phyloP scores from a whole-genome alignment of 805 yeast genomes.

The Kodamaea restingae region DNA sequence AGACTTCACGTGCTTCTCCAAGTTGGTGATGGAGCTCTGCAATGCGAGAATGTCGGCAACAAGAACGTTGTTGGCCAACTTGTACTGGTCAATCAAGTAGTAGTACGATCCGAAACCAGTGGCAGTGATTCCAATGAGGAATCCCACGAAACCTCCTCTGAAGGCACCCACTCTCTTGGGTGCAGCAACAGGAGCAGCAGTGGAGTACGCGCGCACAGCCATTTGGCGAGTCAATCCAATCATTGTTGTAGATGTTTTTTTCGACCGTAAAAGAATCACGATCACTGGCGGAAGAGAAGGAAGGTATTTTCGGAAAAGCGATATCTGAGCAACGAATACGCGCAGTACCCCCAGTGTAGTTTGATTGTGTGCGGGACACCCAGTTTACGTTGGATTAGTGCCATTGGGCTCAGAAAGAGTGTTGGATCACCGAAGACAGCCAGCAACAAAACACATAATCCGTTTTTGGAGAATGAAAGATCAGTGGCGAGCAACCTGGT shows the following conservation, averaged over 20 bases:
- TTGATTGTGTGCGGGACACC: too few relatives aligned
- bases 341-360: too few relatives aligned
- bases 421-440: too few relatives aligned
- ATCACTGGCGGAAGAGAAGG: too few relatives aligned
- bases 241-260: slow-evolving; percentile 10
- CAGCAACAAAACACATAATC: too few relatives aligned
- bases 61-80: slow-evolving; percentile 65
- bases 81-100: slow-evolving; percentile 74
- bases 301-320: too few relatives aligned
- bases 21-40: slow-evolving; percentile 60
- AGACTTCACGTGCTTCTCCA: slow-evolving; percentile 65
- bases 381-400: too few relatives aligned
- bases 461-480: too few relatives aligned
- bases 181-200: slow-evolving; percentile 17
- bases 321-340: too few relatives aligned
- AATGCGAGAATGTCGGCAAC: slow-evolving; percentile 71
- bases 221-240: slow-evolving; percentile 18
- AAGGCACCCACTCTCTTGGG: slow-evolving; percentile 39
- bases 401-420: too few relatives aligned
- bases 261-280: background rate
- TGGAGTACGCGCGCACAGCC: slow-evolving; percentile 23
- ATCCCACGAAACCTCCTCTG: slow-evolving; percentile 63
- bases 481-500: too few relatives aligned
- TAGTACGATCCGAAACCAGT: slow-evolving; percentile 77
- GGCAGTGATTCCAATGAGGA: slow-evolving; percentile 67